Conservation (phyloP, 352 stramenopile genomes). For the Phytophthora sansomeana region DNA sequence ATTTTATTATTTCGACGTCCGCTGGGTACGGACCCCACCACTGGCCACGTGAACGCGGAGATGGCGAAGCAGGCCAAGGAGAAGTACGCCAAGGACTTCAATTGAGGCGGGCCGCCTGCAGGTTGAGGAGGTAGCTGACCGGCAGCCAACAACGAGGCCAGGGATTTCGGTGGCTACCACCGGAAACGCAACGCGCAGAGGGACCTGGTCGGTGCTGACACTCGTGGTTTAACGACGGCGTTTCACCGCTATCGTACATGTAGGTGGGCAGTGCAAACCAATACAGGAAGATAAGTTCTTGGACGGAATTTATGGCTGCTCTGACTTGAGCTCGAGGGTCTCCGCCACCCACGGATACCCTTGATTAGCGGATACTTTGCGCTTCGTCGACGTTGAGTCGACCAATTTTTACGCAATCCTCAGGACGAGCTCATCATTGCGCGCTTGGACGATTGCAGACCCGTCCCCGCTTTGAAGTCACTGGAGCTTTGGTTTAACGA, state of each 20-base stretch:
- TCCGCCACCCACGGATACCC: no score
- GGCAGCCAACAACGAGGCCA: neutral
- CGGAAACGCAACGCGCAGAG: conserved; percentile 23
- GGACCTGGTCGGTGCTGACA: neutral
- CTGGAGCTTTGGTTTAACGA: conserved; percentile 6
- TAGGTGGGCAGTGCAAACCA: neutral
- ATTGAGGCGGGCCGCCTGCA: conserved; percentile 33
- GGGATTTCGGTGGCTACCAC: conserved; percentile 20
- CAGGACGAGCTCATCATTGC: conserved; percentile 47
- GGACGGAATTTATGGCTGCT: neutral
- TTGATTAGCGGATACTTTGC: neutral
- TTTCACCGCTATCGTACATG: conserved; percentile 1
- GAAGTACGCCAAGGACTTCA: conserved; percentile 93
- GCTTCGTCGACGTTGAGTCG: conserved; percentile 7
- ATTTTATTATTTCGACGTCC: conserved; percentile 99
- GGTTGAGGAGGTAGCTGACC: neutral
- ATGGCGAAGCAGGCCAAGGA: conserved; percentile 96
- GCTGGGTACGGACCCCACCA: conserved; percentile 97
- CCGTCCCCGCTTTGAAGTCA: conserved; percentile 19
- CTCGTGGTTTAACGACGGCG: conserved; percentile 15
- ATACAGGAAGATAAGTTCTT: conserved; percentile 5
- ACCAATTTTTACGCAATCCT: conserved; percentile 3
- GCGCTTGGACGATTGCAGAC: conserved; percentile 15
- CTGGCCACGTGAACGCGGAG: conserved; percentile 92
- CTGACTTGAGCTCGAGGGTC: neutral